Base-by-base conservation (phyloP, 345 rosid species). In the Citrus trifoliata region DNA sequence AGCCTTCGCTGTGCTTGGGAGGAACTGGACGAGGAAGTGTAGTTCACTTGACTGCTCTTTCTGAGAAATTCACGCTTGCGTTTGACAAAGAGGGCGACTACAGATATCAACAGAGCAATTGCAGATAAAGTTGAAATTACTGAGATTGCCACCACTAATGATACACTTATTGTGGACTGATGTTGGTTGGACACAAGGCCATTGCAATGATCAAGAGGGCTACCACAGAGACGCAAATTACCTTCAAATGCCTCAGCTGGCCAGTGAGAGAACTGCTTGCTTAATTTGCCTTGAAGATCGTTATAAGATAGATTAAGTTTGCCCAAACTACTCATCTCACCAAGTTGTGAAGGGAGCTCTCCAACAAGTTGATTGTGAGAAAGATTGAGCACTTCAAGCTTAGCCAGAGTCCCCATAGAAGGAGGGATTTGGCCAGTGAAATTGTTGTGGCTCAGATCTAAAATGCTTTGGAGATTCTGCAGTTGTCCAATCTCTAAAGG, bases 371-470 rank as follows among this genome's bases (percentile, higher is more conserved):
- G 90, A 80, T 94, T 94, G 72, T 91, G 92, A 48, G 99, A 96
- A 35, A 96, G 87, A 87, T 94, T 89, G 53, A 96, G 99, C 2
- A 81, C 83, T 87, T 91, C 98, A 7, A 94, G 93, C 86, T 89
- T 96, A 19, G 86, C 81, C 77, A 96, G 79, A 30, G 79, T 75
- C 35, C 92, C 94, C 27, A 94, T 81, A 4, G 97, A 88, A 51
- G 94, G 76, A 22, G 99, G 98, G 21, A 96, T 86, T 67, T 51
- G 80, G 51, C 98, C 95, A 0, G 87, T 84, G 38, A 96, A 87
- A 78, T 92, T 89, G 86, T 94, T 91, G 89, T 81, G 85, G 79
- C 98, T 89, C 81, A 96, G 89, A 76, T 94, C 92, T 61, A 96
- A 86, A 78, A 85, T 78, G 85, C 86, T 94, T 77, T 94, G 98